A percentile compares a stretch with the other conserved stretches of the same genome.
phyloP scores from a whole-genome alignment of 2,329 filamentous ascomycete species.

The Penicillium crustosum region DNA sequence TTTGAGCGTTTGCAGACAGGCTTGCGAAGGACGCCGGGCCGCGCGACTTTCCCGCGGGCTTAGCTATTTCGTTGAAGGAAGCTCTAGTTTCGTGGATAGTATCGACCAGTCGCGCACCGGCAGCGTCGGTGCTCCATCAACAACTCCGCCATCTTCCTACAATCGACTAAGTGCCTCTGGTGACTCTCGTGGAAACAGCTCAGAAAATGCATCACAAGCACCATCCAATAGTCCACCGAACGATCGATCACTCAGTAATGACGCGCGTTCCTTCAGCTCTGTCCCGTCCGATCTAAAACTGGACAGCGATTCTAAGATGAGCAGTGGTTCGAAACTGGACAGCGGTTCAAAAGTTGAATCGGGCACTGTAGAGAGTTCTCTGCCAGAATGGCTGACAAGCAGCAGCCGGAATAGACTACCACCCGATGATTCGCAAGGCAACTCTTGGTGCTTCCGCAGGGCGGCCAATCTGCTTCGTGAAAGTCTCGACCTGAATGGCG shows the following conservation, averaged over 20 bases:
- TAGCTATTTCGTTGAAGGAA: slow-evolving; percentile 56
- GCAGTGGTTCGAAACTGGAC: slow-evolving; percentile 12
- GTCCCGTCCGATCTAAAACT: slow-evolving; percentile 27
- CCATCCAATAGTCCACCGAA: slow-evolving; percentile 18
- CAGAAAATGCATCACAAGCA: slow-evolving; percentile 20
- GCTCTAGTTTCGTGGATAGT: slow-evolving; percentile 42
- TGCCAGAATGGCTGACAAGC: slow-evolving; percentile 36
- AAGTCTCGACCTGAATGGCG: slow-evolving; percentile 46
- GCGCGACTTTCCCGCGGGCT: slow-evolving; percentile 56
- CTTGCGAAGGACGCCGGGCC: slow-evolving; percentile 54
- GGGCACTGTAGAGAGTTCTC: slow-evolving; percentile 27
- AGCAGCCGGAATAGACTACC: slow-evolving; percentile 28
- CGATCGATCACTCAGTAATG: slow-evolving; percentile 31
- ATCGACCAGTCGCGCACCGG: slow-evolving; percentile 24
- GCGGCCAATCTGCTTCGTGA: slow-evolving; percentile 51
- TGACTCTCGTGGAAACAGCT: slow-evolving; percentile 24
- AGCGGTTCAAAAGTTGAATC: slow-evolving; percentile 26
- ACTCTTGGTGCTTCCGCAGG: slow-evolving; percentile 47
- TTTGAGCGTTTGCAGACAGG: slow-evolving; percentile 55
- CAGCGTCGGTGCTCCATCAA: slow-evolving; percentile 19
- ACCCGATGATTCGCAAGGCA: slow-evolving; percentile 38
- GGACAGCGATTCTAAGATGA: slow-evolving; percentile 16
- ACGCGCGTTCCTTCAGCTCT: slow-evolving; percentile 28
- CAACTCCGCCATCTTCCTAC: slow-evolving; percentile 24
- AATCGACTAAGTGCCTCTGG: slow-evolving; percentile 26